These are phyloP conservation scores for Guyanaporus albipodus DNA, from an alignment of 768 basidiomycete genomes.

Conservation along the genomic window DNA sequence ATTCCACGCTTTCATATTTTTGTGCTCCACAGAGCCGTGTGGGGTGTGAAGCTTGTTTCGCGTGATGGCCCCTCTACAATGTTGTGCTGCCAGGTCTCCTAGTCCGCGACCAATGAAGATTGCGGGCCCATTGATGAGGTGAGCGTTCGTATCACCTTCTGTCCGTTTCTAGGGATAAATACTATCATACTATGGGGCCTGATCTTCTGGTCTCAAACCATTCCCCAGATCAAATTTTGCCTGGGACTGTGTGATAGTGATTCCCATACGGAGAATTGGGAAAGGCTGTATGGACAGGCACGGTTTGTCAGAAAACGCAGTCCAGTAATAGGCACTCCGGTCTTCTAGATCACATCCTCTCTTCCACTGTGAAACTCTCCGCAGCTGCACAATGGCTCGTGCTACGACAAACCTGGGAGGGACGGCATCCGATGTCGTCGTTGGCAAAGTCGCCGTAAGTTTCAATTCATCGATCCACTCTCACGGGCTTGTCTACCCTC, in stretches of 20 bases:
- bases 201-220: too few species aligned
- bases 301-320: not conserved
- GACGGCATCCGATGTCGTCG: conserved; percentile 33
- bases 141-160: too few species aligned
- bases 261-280: not conserved
- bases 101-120: too few species aligned
- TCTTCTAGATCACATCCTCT: not conserved
- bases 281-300: too few species aligned
- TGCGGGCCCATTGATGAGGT: too few species aligned
- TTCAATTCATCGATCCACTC: not conserved
- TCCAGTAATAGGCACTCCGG: not conserved
- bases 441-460: conserved; percentile 39
- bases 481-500: not conserved
- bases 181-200: too few species aligned
- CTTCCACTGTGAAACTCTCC: not conserved
- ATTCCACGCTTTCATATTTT: not conserved
- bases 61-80: not conserved
- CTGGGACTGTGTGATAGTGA: too few species aligned
- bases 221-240: not conserved
- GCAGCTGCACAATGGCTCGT: conserved; percentile 21
- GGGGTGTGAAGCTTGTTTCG: not conserved
- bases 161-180: too few species aligned
- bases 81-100: too few species aligned
- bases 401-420: conserved; percentile 37
- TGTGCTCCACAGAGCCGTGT: not conserved